phyloP scores from a whole-genome alignment of 2,329 filamentous ascomycete genomes.

The Xylariaceae sp. region DNA sequence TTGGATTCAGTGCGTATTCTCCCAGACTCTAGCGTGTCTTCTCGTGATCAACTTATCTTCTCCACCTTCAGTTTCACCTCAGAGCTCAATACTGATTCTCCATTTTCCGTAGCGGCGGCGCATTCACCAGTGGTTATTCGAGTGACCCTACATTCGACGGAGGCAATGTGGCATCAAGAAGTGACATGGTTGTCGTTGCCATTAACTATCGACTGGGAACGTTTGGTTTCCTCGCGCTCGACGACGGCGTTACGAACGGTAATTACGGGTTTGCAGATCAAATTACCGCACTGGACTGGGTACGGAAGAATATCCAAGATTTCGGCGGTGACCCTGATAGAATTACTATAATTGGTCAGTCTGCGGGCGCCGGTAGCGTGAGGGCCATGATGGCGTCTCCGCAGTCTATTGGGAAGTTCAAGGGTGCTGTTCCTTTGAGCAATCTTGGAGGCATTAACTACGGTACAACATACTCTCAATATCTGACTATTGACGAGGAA shows the following conservation, averaged over 20 bases:
- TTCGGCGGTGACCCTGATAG: conserved; percentile 56
- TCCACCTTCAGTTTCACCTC: not conserved
- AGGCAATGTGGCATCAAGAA: conserved; percentile 53
- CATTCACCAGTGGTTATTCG: conserved; percentile 47
- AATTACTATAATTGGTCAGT: conserved; percentile 53
- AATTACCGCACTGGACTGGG: conserved; percentile 47
- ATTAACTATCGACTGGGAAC: conserved; percentile 59
- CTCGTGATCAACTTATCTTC: not conserved
- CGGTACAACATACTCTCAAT: conserved; percentile 54
- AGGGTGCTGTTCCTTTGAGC: conserved; percentile 42
- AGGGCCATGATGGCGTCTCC: conserved; percentile 47
- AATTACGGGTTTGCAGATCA: conserved; percentile 18
- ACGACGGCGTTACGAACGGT: conserved; percentile 40
- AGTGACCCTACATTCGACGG: conserved; percentile 43
- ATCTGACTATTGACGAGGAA: conserved; percentile 52
- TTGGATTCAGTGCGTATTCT: conserved; percentile 14
- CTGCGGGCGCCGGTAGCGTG: conserved; percentile 50
- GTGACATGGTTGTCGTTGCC: conserved; percentile 55
- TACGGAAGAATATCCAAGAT: conserved; percentile 47
- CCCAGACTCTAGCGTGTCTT: too few species aligned
- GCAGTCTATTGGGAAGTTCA: conserved; percentile 44
- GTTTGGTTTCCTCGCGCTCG: conserved; percentile 54
- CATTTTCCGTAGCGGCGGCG: conserved; percentile 41
- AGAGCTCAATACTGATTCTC: not conserved
- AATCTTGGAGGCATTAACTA: conserved; percentile 46